A percentile compares a stretch with the other conserved stretches of the same genome.
Conservation (phyloP, 2,329 filamentous ascomycete genomes). For the Verticillium klebahnii region DNA sequence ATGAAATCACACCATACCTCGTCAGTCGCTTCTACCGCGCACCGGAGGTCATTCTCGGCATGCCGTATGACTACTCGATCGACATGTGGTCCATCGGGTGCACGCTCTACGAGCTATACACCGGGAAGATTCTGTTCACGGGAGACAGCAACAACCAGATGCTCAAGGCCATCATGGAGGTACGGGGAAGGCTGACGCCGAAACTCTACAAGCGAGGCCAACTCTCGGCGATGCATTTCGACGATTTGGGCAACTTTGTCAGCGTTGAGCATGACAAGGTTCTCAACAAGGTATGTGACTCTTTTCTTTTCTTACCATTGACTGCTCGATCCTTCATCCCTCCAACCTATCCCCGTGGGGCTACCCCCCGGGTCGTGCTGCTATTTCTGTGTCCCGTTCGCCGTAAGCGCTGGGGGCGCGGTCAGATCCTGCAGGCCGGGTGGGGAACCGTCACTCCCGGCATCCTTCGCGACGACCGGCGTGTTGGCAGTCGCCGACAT, state of each 20-base stretch:
- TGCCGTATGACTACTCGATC: slow-evolving; percentile 88
- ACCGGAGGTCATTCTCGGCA: slow-evolving; percentile 95
- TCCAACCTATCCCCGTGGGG: neutral
- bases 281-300: slow-evolving; percentile 66
- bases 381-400: neutral
- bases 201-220: slow-evolving; percentile 84
- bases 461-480: neutral
- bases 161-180: slow-evolving; percentile 94
- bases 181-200: slow-evolving; percentile 83
- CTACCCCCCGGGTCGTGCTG: neutral
- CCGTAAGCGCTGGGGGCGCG: neutral
- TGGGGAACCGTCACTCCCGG: neutral
- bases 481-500: neutral
- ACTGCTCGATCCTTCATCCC: neutral
- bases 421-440: neutral
- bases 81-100: slow-evolving; percentile 99
- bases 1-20: slow-evolving; percentile 88
- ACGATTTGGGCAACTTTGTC: slow-evolving; percentile 77
- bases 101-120: slow-evolving; percentile 94
- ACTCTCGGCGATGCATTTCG: slow-evolving; percentile 74
- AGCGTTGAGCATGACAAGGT: slow-evolving; percentile 84
- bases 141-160: slow-evolving; percentile 98
- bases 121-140: slow-evolving; percentile 93
- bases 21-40: slow-evolving; percentile 97
- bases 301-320: slow-evolving; percentile 9